These are phyloP conservation scores for Cystobasidium pallidum DNA, from an alignment of 1,284 basidiomycete species.

Conservation along the genomic window DNA sequence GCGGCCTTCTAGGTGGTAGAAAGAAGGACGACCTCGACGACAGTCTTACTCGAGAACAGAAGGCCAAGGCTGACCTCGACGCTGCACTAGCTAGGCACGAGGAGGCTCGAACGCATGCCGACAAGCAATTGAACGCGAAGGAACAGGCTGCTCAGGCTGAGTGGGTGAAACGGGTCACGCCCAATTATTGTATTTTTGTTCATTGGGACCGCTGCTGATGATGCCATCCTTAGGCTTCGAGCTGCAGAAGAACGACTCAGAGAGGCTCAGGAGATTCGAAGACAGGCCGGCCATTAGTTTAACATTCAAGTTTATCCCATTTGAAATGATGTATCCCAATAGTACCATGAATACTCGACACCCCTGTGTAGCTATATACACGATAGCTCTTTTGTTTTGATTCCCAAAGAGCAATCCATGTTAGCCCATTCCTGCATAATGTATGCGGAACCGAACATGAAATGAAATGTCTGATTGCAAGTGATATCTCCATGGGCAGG, in stretches of 20 bases:
- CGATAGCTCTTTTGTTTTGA: no score
- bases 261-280: constrained; percentile 27
- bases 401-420: no score
- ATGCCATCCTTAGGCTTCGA: background rate
- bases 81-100: constrained; percentile 31
- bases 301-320: no score
- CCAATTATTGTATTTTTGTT: no score
- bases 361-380: no score
- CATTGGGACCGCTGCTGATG: background rate
- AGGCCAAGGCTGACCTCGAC: constrained; percentile 40
- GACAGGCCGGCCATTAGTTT: constrained; percentile 33
- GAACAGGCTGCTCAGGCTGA: constrained; percentile 30
- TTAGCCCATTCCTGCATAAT: no score
- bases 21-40: constrained; percentile 44
- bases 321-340: no score
- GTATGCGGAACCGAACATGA: no score
- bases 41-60: constrained; percentile 23
- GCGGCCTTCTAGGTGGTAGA: constrained; percentile 13
- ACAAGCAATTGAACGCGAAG: constrained; percentile 13
- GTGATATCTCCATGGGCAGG: no score
- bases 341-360: no score
- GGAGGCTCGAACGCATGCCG: constrained; percentile 23
- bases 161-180: background rate
- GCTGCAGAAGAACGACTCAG: constrained; percentile 27
- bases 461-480: no score